These are phyloP conservation scores for Apiospora arundinis DNA, from an alignment of 2,329 filamentous ascomycete genomes.

Conservation along the genomic window DNA sequence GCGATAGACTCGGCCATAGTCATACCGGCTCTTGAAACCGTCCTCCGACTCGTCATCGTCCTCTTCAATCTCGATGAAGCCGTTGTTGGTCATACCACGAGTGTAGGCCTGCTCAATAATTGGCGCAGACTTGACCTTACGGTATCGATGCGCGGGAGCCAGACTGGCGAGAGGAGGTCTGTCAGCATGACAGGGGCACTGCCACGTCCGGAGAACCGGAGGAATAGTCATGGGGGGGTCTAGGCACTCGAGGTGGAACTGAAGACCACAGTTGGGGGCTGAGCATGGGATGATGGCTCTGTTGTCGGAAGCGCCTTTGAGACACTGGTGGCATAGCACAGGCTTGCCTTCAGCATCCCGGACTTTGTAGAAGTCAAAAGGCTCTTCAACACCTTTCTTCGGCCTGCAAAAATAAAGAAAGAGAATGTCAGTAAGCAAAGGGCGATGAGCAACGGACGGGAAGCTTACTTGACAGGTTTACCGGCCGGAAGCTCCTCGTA, in stretches of 20 bases:
- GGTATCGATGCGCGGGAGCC: slow-evolving; percentile 66
- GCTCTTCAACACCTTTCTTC: slow-evolving; percentile 65
- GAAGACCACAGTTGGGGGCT: slow-evolving; percentile 68
- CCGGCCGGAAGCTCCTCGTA: slow-evolving; percentile 72
- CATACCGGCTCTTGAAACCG: slow-evolving; percentile 63
- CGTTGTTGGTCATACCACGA: slow-evolving; percentile 75
- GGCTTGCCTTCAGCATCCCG: slow-evolving; percentile 75
- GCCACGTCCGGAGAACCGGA: slow-evolving; percentile 80
- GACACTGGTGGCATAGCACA: slow-evolving; percentile 80
- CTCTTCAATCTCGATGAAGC: slow-evolving; percentile 72
- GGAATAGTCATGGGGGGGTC: slow-evolving; percentile 83
- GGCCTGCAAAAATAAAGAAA: slow-evolving; percentile 41
- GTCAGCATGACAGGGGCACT: slow-evolving; percentile 86
- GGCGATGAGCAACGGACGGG: neutral
- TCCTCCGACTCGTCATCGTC: slow-evolving; percentile 62
- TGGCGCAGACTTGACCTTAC: slow-evolving; percentile 62
- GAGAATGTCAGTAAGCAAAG: slow-evolving; percentile 38
- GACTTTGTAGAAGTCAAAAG: slow-evolving; percentile 70
- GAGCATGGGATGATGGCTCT: slow-evolving; percentile 87
- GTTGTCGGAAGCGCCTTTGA: slow-evolving; percentile 65
- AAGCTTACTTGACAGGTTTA: slow-evolving; percentile 61
- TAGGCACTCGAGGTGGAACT: slow-evolving; percentile 93
- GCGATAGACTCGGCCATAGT: slow-evolving; percentile 70
- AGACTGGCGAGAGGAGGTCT: slow-evolving; percentile 68
- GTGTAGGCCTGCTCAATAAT: slow-evolving; percentile 58